A percentile compares a stretch with the other conserved stretches of the same genome.
These are phyloP conservation scores for Candida vaughaniae DNA, from an alignment of 805 yeast species.

Conservation along the genomic window DNA sequence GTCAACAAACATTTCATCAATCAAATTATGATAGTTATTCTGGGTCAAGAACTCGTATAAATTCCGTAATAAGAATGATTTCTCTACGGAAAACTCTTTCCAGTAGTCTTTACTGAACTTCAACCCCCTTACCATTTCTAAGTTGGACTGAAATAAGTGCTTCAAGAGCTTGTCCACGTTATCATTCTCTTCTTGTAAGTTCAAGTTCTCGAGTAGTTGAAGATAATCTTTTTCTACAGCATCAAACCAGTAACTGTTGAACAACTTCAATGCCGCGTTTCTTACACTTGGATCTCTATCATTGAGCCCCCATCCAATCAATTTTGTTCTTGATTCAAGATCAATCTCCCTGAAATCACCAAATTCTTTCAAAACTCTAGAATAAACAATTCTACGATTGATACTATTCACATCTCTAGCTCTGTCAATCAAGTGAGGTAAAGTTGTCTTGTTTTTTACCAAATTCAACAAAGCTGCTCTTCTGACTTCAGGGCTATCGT, in stretches of 20 bases:
- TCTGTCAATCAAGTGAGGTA: slow-evolving; percentile 66
- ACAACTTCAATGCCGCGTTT: slow-evolving; percentile 68
- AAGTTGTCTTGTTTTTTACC: slow-evolving; percentile 51
- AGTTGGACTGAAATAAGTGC: slow-evolving; percentile 57
- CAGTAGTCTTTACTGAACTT: slow-evolving; percentile 66
- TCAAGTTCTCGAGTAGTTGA: slow-evolving; percentile 68
- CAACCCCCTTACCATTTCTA: slow-evolving; percentile 60
- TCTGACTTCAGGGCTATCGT: slow-evolving; percentile 85
- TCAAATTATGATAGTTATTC: slow-evolving; percentile 47
- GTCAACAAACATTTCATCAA: slow-evolving; percentile 77
- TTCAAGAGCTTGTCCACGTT: slow-evolving; percentile 46
- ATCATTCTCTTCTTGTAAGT: slow-evolving; percentile 68
- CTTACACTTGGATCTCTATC: slow-evolving; percentile 80
- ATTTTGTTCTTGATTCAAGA: slow-evolving; percentile 56
- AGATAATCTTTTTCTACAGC: slow-evolving; percentile 66
- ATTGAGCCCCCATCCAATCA: slow-evolving; percentile 80
- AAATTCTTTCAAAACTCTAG: slow-evolving; percentile 64
- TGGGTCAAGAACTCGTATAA: slow-evolving; percentile 65
- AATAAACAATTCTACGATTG: slow-evolving; percentile 71
- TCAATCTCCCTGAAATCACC: slow-evolving; percentile 58
- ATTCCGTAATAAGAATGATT: slow-evolving; percentile 67
- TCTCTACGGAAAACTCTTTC: slow-evolving; percentile 69
- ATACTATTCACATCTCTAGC: slow-evolving; percentile 76
- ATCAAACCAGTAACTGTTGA: slow-evolving; percentile 71
- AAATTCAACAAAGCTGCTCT: slow-evolving; percentile 78